These are phyloP conservation scores for Alternaria sp. DNA, from an alignment of 2,329 filamentous ascomycete species.

Conservation along the genomic window DNA sequence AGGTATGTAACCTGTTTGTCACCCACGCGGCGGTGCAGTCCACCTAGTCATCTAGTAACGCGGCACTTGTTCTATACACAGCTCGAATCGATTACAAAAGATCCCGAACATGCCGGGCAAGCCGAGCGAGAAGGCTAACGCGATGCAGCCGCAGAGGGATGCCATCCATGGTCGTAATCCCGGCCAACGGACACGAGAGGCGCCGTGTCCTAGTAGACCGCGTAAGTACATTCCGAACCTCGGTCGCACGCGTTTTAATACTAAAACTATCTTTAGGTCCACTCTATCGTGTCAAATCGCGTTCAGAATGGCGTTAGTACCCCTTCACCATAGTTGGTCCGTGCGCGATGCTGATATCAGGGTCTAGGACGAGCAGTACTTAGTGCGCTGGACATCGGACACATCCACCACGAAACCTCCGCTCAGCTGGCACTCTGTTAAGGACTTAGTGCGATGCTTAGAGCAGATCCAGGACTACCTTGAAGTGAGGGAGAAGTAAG, in stretches of 20 bases:
- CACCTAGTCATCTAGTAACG: not conserved
- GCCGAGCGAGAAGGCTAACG: not conserved
- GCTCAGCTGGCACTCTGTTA: constrained; percentile 53
- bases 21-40: too few relatives aligned
- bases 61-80: too few relatives aligned
- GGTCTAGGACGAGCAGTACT: constrained; percentile 51
- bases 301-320: constrained; percentile 30
- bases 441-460: constrained; percentile 49
- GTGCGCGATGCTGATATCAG: constrained; percentile 28
- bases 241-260: not conserved
- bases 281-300: constrained; percentile 35
- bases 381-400: constrained; percentile 49
- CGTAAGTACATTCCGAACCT: constrained; percentile 18
- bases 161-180: constrained; percentile 39
- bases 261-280: not conserved
- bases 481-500: constrained; percentile 36
- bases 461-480: constrained; percentile 54
- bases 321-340: constrained; percentile 8
- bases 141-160: constrained; percentile 21
- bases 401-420: constrained; percentile 26
- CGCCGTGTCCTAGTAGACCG: constrained; percentile 31
- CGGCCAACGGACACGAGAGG: constrained; percentile 20
- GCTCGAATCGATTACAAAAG: not conserved
- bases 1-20: not conserved
- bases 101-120: not conserved